Percentiles rank a stretch among this genome's conserved stretches.
These are phyloP conservation scores for Cladophialophora carrionii DNA, from an alignment of 2,329 filamentous ascomycete genomes.

Conservation along the genomic window DNA sequence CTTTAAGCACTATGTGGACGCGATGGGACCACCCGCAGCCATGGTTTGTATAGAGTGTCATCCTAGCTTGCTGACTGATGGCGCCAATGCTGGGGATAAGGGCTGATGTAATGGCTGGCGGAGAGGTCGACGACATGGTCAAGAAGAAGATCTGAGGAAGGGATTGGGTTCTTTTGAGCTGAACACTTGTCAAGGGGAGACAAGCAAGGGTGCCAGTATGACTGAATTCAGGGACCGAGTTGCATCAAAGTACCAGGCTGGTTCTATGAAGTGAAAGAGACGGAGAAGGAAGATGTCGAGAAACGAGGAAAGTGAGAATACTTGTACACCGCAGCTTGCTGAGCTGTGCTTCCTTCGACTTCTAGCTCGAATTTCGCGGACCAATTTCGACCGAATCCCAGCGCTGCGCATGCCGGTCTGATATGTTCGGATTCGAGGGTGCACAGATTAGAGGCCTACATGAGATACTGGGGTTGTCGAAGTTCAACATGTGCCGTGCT, in stretches of 20 bases:
- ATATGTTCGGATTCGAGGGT: background rate
- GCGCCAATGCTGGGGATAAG: background rate
- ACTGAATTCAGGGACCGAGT: too few species aligned
- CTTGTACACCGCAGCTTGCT: constrained; percentile 2
- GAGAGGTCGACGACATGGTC: constrained; percentile 1
- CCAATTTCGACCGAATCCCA: constrained; percentile 19
- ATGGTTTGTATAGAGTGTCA: constrained; percentile 72
- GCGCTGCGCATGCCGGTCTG: background rate
- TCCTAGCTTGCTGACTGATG: constrained; percentile 47
- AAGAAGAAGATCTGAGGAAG: background rate
- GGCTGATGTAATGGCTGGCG: background rate
- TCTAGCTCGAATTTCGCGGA: constrained; percentile 13
- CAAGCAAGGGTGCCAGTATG: background rate
- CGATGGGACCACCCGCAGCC: constrained; percentile 75
- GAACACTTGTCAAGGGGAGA: background rate
- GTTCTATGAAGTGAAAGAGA: background rate
- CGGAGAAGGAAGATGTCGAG: background rate
- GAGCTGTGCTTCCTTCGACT: background rate
- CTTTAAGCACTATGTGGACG: constrained; percentile 70
- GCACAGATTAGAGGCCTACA: background rate
- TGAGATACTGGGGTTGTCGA: background rate
- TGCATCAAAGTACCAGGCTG: background rate
- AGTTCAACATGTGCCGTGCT: background rate
- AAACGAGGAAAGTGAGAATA: background rate
- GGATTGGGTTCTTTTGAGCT: background rate